Conservation (phyloP, 2,329 filamentous ascomycete genomes). For the Trichoderma afroharzianum region DNA sequence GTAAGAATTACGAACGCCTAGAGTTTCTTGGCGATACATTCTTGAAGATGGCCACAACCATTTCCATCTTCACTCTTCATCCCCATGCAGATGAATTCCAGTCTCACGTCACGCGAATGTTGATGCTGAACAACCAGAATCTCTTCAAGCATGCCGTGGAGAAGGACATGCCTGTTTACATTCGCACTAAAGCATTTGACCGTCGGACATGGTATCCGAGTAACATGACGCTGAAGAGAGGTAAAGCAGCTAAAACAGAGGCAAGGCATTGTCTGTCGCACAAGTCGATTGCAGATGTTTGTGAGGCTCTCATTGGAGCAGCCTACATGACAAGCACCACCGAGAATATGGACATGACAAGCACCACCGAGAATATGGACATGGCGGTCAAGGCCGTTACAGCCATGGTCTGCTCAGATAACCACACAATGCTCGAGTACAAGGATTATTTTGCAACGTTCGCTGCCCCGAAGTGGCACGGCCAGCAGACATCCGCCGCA, state of each 20-base stretch:
- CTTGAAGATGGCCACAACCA: constrained; percentile 91
- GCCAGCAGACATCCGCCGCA: constrained; percentile 54
- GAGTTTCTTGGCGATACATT: constrained; percentile 94
- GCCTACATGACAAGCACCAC: constrained; percentile 54
- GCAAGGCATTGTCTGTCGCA: constrained; percentile 68
- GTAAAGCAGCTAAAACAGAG: constrained; percentile 54
- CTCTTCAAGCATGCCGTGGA: constrained; percentile 73
- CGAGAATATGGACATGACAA: constrained; percentile 49
- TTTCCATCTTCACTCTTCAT: constrained; percentile 74
- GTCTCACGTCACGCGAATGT: constrained; percentile 88
- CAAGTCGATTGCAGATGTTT: constrained; percentile 92
- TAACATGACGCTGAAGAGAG: constrained; percentile 66
- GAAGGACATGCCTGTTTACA: constrained; percentile 64
- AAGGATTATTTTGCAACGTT: constrained; percentile 71
- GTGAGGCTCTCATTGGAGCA: constrained; percentile 89
- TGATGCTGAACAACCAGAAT: constrained; percentile 86
- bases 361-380: constrained; percentile 44
- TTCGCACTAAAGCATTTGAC: constrained; percentile 80
- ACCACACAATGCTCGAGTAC: constrained; percentile 68
- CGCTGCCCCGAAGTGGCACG: constrained; percentile 67
- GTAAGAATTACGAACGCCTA: constrained; percentile 88
- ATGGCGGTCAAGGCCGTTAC: constrained; percentile 62
- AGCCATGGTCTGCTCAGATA: constrained; percentile 62
- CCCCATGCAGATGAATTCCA: constrained; percentile 79
- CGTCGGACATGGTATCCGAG: constrained; percentile 81